Percentiles rank a stretch among this genome's conserved stretches.
These are phyloP conservation scores for Blepharisma japonicum DNA, from an alignment of 73 alveolate genomes.

Conservation along the genomic window DNA sequence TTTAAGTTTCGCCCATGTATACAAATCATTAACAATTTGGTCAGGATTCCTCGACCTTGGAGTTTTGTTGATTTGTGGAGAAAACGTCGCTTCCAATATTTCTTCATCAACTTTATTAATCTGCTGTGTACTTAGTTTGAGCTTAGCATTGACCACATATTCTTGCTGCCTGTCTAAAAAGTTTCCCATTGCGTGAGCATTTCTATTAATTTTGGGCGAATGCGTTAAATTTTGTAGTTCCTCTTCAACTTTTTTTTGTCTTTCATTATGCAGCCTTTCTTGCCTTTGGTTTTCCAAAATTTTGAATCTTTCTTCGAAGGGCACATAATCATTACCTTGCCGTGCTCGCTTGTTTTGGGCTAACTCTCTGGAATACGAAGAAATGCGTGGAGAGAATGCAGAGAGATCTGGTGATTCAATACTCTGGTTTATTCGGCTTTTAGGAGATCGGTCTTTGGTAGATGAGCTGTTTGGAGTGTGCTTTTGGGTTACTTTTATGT, in stretches of 20 bases:
- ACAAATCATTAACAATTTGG: neutral
- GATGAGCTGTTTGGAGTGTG: no score
- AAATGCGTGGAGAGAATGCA: conserved; percentile 3
- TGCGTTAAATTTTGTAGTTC: neutral
- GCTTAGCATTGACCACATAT: neutral
- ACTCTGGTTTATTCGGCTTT: no score
- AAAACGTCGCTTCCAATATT: neutral
- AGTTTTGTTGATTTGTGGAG: neutral
- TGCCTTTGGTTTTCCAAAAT: neutral
- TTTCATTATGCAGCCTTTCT: neutral
- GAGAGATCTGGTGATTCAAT: no score
- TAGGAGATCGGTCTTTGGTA: no score
- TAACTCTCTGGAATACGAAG: neutral
- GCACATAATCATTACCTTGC: neutral
- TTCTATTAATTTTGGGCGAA: neutral
- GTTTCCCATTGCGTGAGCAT: no score
- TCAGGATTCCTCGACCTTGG: neutral
- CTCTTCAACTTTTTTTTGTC: neutral
- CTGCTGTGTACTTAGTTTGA: neutral
- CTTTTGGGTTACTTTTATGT: no score
- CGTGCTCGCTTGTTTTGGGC: neutral
- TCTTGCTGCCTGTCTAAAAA: conserved; percentile 7
- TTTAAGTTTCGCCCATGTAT: conserved; percentile 23
- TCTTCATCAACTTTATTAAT: neutral
- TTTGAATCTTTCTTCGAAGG: conserved; percentile 1